Conservation (phyloP, 2,329 filamentous ascomycete genomes). For the Bipolaris bicolor region DNA sequence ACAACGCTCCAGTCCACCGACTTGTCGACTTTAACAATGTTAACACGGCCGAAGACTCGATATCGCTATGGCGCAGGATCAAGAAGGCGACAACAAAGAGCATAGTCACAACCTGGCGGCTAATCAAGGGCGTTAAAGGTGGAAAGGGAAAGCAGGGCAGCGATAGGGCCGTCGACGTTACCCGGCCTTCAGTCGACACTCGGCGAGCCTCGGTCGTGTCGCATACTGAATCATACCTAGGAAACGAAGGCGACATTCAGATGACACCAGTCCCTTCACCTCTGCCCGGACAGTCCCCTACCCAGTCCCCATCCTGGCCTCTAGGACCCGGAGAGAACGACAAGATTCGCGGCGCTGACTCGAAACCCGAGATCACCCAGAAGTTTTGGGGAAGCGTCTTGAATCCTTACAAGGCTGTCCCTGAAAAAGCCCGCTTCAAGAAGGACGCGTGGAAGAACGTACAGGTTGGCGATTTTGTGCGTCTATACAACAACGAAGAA, state of each 20-base stretch:
- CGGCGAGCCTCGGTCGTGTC: constrained; percentile 64
- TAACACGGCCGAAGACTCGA: constrained; percentile 85
- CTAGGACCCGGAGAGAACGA: constrained; percentile 36
- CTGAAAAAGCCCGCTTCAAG: constrained; percentile 83
- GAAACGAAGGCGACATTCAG: constrained; percentile 72
- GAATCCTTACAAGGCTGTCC: constrained; percentile 69
- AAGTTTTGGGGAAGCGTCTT: constrained; percentile 73
- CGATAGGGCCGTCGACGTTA: constrained; percentile 58
- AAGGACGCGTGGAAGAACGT: constrained; percentile 95
- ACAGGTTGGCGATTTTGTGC: constrained; percentile 93
- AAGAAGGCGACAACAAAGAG: constrained; percentile 83
- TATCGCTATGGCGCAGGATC: constrained; percentile 83
- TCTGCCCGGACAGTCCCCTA: constrained; percentile 58
- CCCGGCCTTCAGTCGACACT: constrained; percentile 71
- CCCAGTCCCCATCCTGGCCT: constrained; percentile 35
- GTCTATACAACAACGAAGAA: constrained; percentile 94
- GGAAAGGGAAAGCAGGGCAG: constrained; percentile 52
- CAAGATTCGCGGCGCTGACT: constrained; percentile 33
- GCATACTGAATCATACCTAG: constrained; percentile 58
- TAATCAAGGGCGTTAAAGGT: constrained; percentile 52
- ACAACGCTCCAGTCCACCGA: constrained; percentile 93
- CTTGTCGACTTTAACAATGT: constrained; percentile 90
- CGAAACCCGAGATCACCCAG: constrained; percentile 42
- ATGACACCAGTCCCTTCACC: constrained; percentile 96
- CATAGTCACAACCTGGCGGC: constrained; percentile 61